Evolutionary conservation across 345 rosid species (phyloP).

Genomic region (Aegle marmelos): DNA sequence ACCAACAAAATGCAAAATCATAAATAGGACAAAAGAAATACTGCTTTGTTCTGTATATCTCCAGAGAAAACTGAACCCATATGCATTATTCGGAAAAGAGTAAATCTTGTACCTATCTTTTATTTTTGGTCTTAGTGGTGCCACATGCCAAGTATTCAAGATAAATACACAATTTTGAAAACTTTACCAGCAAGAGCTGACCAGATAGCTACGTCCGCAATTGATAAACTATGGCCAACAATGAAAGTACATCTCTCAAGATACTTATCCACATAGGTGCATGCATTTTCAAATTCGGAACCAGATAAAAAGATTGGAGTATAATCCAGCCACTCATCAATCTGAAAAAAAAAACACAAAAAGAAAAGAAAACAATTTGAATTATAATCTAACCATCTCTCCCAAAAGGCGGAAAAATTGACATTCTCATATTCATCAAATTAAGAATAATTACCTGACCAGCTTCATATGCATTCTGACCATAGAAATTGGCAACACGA

Average conservation of each 20-base stretch:
- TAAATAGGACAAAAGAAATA: background rate
- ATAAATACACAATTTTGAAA: constrained; percentile 1
- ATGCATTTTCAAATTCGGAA: constrained; percentile 80
- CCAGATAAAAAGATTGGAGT: constrained; percentile 62
- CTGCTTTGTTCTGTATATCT: no score
- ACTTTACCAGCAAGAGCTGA: constrained; percentile 75
- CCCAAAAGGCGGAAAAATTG: no score
- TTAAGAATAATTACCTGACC: constrained; percentile 24
- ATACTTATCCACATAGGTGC: constrained; percentile 50
- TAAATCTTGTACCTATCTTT: no score
- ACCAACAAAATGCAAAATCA: background rate
- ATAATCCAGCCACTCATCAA: constrained; percentile 34
- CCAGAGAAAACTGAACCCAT: no score
- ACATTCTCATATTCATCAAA: background rate
- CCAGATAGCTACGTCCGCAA: constrained; percentile 90
- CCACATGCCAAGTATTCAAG: background rate
- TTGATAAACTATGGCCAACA: constrained; percentile 64
- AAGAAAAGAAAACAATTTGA: background rate
- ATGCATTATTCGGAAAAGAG: no score
- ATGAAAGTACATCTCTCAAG: constrained; percentile 55
- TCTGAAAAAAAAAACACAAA: constrained; percentile 28
- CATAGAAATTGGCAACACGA: constrained; percentile 25
- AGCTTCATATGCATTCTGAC: background rate
- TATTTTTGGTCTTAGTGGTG: background rate
- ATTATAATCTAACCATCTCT: no score